Evolutionary conservation across 2,329 filamentous ascomycete genomes (phyloP), one percentile per base, ranked within the genome.

Genomic region (Alternaria sp.): DNA sequence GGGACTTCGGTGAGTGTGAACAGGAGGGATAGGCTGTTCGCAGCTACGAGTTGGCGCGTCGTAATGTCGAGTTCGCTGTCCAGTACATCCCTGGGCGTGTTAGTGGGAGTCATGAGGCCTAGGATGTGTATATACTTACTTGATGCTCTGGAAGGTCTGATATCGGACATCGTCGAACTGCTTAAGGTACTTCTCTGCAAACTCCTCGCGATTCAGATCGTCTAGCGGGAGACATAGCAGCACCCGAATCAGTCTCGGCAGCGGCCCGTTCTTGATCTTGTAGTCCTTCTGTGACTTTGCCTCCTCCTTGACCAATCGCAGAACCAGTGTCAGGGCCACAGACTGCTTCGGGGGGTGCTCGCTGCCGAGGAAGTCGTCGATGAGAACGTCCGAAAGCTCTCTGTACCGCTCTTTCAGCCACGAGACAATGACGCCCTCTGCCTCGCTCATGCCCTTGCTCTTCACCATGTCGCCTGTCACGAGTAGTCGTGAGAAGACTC

Each of bases 261-360:
- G 87, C 45, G 92, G 88, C 1, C 83, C 82, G 21, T 87, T 87
- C 4, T 91, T 90, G 81, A 96, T 96, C 14, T 84, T 87, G 73
- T 87, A 18, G 87, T 90, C 75, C 23, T 72, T 72, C n/a, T 76
- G 72, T 20, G 69, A 67, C 65, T 75, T 75, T 15, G 77, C 77
- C 76, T 97, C 93, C 55, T 91, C 90, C 82, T 96, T 96, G 68
- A 97, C 82, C 51, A 96, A 80, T 59, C 91, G 89, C 94, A 97
- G 96, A 60, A 90, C 87, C 53, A 97, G 82, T 1, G 91, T 92
- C 71, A 98, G 81, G 11, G 89, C 90, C 15, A 91, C 92, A 46
- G 87, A 85, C 66, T 92, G 80, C 60, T 82, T 88, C n/a, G 89
- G 81, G 5, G 87, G 83, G 64, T 91, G 87, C 12, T 88, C 86